Base-by-base conservation (phyloP, 1,139 yeast genomes). In the Candida sojae region DNA sequence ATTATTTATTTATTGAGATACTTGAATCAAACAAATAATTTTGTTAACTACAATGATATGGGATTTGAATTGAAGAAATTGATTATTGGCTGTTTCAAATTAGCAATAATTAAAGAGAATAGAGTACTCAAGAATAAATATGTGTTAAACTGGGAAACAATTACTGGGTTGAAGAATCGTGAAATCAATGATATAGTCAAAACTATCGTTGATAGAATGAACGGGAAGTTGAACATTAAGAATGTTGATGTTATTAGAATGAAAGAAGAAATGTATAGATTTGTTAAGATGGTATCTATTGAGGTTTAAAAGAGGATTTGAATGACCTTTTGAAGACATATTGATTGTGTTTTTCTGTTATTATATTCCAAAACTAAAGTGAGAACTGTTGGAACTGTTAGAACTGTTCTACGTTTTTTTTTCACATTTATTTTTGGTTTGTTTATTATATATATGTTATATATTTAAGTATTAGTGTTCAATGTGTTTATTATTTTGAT, bases 11-110 rank as follows among this genome's bases (percentile, higher is more conserved):
- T 76, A 49, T 67, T 76, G 54, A 60, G 81, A 45, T 76, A 76
- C 54, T 69, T 76, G 52, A 76, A 76, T 54, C 81, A 76, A 56
- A 71, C 78, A 37, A 76, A 76, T 54, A 76, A 76, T 54, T 71
- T 67, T 54, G 74, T 73, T 31, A 69, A 69, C 52, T 71, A 69
- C 53, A 70, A 68, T 52, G 77, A 71, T 38, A 75, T 75, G 80
- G 80, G 75, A 41, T 75, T 71, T 57, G 72, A 70, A 39, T 64
- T 75, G 50, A 71, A 70, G 57, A 72, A 74, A 54, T 70, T 75
- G 52, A 70, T 75, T 46, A 63, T 75, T 34, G 80, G 79, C 0
- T 75, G 80, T 58, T 71, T 73, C 55, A 73, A 73, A 52, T 61
- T 75, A 42, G 69, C 77, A 2, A 64, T 74, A 34, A 60, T 72